Percentiles rank a stretch among this genome's conserved stretches.
phyloP scores from a whole-genome alignment of 257 asterid genomes.

The Prunella vulgaris region DNA sequence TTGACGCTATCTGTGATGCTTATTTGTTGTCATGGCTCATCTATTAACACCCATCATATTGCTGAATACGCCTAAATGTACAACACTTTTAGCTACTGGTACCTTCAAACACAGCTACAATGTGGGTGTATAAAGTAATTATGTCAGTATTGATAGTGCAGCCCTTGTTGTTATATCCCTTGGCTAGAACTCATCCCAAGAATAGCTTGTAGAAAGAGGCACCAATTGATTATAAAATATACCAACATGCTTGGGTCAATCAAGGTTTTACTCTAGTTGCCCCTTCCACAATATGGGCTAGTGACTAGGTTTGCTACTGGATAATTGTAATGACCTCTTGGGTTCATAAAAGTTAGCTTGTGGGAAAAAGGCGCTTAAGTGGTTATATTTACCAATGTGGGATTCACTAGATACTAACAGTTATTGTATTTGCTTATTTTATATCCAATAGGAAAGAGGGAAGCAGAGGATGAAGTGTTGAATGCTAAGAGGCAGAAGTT shows the following conservation, averaged over 20 bases:
- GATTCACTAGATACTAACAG: background rate
- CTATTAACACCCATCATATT: too few species aligned
- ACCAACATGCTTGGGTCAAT: too few species aligned
- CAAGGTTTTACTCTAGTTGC: background rate
- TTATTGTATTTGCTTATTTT: background rate
- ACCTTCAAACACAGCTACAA: too few species aligned
- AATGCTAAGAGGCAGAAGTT: slow-evolving; percentile 39
- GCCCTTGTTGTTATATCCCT: background rate
- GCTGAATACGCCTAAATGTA: too few species aligned
- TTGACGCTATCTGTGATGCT: too few species aligned
- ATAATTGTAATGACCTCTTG: background rate
- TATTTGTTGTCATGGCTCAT: too few species aligned
- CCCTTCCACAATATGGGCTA: background rate
- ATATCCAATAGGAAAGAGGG: slow-evolving; percentile 31
- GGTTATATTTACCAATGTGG: background rate
- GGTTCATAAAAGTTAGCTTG: background rate
- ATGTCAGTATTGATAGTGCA: too few species aligned
- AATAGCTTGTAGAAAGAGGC: background rate
- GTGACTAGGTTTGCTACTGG: background rate
- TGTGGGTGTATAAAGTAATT: background rate
- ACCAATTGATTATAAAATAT: background rate
- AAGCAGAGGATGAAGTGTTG: slow-evolving; percentile 27
- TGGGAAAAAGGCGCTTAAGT: background rate
- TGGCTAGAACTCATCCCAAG: background rate
- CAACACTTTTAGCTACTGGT: background rate